Percentiles rank a stretch among this genome's conserved stretches.
Conservation (phyloP, 768 basidiomycete genomes). For the Agaricus sinodeliciosus region DNA sequence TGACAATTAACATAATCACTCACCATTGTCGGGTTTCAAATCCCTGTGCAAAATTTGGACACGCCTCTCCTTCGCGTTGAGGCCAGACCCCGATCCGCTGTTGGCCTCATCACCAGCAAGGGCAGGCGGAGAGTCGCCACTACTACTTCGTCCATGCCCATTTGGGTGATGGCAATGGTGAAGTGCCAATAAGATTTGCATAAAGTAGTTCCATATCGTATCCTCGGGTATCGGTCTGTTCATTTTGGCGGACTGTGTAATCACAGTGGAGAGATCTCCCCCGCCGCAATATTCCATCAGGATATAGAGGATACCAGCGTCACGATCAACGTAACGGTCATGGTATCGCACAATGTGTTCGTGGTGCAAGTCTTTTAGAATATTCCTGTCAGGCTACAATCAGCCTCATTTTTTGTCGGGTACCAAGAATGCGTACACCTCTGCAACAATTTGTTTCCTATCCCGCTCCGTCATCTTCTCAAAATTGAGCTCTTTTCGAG, state of each 20-base stretch:
- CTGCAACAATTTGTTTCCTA: conserved; percentile 92
- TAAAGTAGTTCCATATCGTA: conserved; percentile 92
- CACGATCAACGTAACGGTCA: conserved; percentile 87
- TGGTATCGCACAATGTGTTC: conserved; percentile 96
- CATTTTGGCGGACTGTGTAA: conserved; percentile 68
- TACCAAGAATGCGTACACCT: conserved; percentile 66
- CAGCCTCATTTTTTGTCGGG: not conserved
- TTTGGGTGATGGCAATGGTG: conserved; percentile 90
- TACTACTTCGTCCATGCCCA: conserved; percentile 41
- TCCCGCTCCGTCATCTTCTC: conserved; percentile 95
- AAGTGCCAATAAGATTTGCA: conserved; percentile 85
- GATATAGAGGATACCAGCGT: conserved; percentile 88
- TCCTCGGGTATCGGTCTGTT: conserved; percentile 82
- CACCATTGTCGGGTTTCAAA: conserved; percentile 96
- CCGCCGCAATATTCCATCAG: conserved; percentile 99
- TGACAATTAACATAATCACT: conserved; percentile 15
- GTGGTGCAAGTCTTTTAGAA: conserved; percentile 91
- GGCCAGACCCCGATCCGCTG: conserved; percentile 20
- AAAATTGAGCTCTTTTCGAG: conserved; percentile 95
- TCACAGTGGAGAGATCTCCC: conserved; percentile 85
- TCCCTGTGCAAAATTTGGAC: conserved; percentile 89
- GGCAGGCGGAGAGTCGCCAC: conserved; percentile 22
- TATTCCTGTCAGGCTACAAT: conserved; percentile 57
- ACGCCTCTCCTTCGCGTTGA: conserved; percentile 40
- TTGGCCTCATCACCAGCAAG: conserved; percentile 8